Percentiles rank a stretch among this genome's conserved stretches.
phyloP scores from a whole-genome alignment of 306 rosid genomes.

The Biancaea sappan region DNA sequence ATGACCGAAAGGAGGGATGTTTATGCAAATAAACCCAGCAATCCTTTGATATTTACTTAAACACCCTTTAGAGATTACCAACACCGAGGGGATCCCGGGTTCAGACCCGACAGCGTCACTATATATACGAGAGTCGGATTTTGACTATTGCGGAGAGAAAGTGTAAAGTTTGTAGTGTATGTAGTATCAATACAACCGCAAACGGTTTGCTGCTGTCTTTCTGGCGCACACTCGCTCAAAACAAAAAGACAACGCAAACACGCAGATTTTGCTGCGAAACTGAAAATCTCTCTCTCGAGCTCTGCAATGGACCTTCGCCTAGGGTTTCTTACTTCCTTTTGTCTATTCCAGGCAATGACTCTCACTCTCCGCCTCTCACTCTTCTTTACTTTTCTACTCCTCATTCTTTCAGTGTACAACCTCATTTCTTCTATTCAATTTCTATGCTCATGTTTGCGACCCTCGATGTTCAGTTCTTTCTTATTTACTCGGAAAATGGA shows the following conservation, averaged over 20 bases:
- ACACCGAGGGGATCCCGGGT: not conserved
- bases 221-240: not conserved
- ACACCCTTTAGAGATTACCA: not conserved
- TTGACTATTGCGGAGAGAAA: not conserved
- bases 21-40: slow-evolving; percentile 8
- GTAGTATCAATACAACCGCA: slow-evolving; percentile 16
- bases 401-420: not conserved
- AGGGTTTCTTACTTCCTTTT: slow-evolving; percentile 39
- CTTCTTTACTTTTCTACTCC: not conserved
- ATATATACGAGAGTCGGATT: not conserved
- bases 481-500: not conserved
- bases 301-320: slow-evolving; percentile 51
- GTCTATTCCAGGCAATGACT: slow-evolving; percentile 65
- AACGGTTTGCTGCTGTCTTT: slow-evolving; percentile 36
- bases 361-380: slow-evolving; percentile 15
- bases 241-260: not conserved
- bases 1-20: slow-evolving; percentile 45
- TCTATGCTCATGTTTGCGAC: not conserved
- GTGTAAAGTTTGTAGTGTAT: not conserved
- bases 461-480: not conserved
- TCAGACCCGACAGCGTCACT: not conserved
- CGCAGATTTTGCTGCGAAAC: not conserved
- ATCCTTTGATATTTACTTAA: no score
- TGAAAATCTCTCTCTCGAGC: not conserved
- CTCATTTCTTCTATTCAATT: not conserved